Base-by-base conservation (phyloP, 805 yeast species). In the Saturnispora hagleri region DNA sequence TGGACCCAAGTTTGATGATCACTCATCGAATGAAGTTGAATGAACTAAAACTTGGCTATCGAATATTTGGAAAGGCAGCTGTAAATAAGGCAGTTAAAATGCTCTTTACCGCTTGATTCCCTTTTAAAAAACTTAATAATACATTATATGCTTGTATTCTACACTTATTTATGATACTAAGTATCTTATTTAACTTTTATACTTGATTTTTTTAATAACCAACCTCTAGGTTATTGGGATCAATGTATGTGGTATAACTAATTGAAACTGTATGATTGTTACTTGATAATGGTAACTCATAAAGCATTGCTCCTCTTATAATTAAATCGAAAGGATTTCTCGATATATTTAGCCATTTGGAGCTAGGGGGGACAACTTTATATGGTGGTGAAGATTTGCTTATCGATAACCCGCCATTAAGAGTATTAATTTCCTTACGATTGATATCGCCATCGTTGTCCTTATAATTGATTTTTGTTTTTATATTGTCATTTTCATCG, bases 241-340 rank as follows among this genome's bases (percentile, higher is more conserved):
- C 82, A 22, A 86, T 75, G 35, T 69, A 68, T 3, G 77, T 73
- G 7, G 76, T 71, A 58, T 80, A 80, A 53, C 81, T 82, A 9
- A 86, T 80, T 2, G 82, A 79, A 3, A 84, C 75, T 0, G 85
- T 76, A 60, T 78, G 76, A 46, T 72, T 73, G 8, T 74, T 71
- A 35, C 68, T 67, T 33, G 75, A 71, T 56, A 90, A 72, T 1
- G 96, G 93, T 50, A 89, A 71, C 47, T 77, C 79, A 66, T 91
- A 91, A 60, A 79, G 81, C 63, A 91, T 74, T 22, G 83, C 81
- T 1, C 98, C 98, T 47, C 95, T 73, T 3, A 91, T 74, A 20
- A 89, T 85, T 57, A 91, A 70, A 54, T 89, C 96, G 65, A 90
- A 91, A 12, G 96, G 96, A 62, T 86, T 79, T 54, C 80, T 77